These are phyloP conservation scores for Oryza glaberrima DNA, from an alignment of 176 grass and related monocot species.

Conservation along the genomic window DNA sequence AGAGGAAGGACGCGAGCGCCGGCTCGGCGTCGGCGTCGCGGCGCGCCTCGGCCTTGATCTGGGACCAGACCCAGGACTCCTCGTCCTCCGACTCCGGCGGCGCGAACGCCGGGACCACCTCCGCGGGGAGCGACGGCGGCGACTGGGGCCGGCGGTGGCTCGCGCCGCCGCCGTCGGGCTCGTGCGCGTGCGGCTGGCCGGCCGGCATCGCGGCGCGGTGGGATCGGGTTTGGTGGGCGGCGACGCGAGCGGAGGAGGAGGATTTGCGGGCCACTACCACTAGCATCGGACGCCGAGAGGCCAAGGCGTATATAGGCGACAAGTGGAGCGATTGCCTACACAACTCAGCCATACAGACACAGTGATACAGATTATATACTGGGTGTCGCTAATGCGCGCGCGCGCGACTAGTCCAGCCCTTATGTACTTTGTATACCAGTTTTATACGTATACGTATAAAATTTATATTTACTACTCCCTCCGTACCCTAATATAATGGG, in stretches of 20 bases:
- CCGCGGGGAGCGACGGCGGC: slow-evolving; percentile 26
- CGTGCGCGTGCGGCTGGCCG: slow-evolving; percentile 49
- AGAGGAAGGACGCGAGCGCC: slow-evolving; percentile 80
- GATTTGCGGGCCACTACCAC: background rate
- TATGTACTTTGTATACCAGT: too few relatives aligned
- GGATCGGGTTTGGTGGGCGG: background rate
- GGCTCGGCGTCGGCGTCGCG: slow-evolving; percentile 90
- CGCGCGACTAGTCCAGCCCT: too few relatives aligned
- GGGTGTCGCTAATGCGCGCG: too few relatives aligned
- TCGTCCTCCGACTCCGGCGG: slow-evolving; percentile 74
- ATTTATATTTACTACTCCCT: too few relatives aligned
- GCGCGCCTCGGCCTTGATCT: slow-evolving; percentile 87
- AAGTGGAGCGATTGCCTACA: background rate
- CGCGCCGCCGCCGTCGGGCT: slow-evolving; percentile 1
- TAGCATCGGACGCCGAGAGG: background rate
- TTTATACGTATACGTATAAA: too few relatives aligned
- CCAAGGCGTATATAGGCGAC: slow-evolving; percentile 4
- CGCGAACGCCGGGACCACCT: slow-evolving; percentile 52
- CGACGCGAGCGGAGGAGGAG: slow-evolving; percentile 21
- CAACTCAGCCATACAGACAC: too few relatives aligned
- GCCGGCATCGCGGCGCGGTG: slow-evolving; percentile 41
- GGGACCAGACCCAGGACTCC: slow-evolving; percentile 85
- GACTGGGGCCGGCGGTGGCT: slow-evolving; percentile 35
- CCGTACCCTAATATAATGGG: too few relatives aligned
- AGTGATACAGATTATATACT: too few relatives aligned